phyloP scores from a whole-genome alignment of 2,329 filamentous ascomycete genomes.

The Fusarium succisae region DNA sequence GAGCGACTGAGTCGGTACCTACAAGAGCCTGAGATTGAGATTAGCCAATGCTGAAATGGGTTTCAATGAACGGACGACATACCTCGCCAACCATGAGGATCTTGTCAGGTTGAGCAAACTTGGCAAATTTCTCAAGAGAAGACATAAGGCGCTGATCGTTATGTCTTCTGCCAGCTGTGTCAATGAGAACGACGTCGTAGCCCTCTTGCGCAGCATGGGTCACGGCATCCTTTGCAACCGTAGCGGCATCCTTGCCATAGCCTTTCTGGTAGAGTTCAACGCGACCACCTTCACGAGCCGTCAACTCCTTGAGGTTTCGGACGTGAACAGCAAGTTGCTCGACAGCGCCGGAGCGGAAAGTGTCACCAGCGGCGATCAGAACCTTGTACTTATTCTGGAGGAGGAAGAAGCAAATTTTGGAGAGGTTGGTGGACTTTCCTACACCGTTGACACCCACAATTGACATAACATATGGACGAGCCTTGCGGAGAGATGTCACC shows the following conservation, averaged over 20 bases:
- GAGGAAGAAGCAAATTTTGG: conserved; percentile 98
- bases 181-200: conserved; percentile 95
- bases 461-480: conserved; percentile 93
- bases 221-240: conserved; percentile 96
- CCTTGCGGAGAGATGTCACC: conserved; percentile 67
- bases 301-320: conserved; percentile 89
- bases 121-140: conserved; percentile 95
- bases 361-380: conserved; percentile 92
- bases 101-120: conserved; percentile 95
- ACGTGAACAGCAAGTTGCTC: conserved; percentile 97
- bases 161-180: conserved; percentile 93
- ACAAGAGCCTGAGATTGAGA: conserved; percentile 73
- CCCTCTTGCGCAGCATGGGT: conserved; percentile 75
- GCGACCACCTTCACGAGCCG: conserved; percentile 80
- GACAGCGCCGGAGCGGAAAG: conserved; percentile 95
- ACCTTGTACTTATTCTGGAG: conserved; percentile 97
- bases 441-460: conserved; percentile 99
- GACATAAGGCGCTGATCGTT: conserved; percentile 98
- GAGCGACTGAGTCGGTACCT: conserved; percentile 92
- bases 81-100: conserved; percentile 90
- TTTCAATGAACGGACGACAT: conserved; percentile 21
- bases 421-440: conserved; percentile 96
- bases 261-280: conserved; percentile 97
- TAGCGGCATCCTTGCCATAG: conserved; percentile 96
- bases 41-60: background rate